Percentiles rank a stretch among this genome's conserved stretches.
phyloP scores from a whole-genome alignment of 2,329 filamentous ascomycete species.

The Aspergillus novoparasiticus region DNA sequence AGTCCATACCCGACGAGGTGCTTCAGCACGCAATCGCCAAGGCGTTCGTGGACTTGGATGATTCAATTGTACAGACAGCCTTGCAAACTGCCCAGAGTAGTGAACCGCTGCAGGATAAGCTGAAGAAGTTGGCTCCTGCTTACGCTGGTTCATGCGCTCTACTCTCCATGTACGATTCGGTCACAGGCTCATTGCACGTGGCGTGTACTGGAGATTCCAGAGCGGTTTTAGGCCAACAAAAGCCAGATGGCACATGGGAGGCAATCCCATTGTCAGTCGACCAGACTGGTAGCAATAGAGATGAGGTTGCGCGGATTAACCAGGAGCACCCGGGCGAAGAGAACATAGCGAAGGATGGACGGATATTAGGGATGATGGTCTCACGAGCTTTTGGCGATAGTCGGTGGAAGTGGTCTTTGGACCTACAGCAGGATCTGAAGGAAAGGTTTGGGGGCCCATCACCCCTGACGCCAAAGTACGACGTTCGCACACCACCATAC shows the following conservation, averaged over 20 bases:
- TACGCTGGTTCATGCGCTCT: conserved; percentile 65
- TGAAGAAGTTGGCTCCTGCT: conserved; percentile 27
- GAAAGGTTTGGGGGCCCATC: conserved; percentile 43
- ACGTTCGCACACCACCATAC: conserved; percentile 61
- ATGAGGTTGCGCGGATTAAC: conserved; percentile 59
- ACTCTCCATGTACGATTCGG: conserved; percentile 63
- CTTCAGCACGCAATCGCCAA: conserved; percentile 26
- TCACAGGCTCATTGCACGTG: conserved; percentile 57
- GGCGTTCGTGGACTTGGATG: conserved; percentile 28
- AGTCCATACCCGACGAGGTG: conserved; percentile 10
- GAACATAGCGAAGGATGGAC: conserved; percentile 59
- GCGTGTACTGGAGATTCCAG: conserved; percentile 70
- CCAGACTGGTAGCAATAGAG: conserved; percentile 65
- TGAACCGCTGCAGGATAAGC: conserved; percentile 23
- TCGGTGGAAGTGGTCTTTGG: conserved; percentile 66
- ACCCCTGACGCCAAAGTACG: conserved; percentile 41
- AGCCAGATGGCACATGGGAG: conserved; percentile 50
- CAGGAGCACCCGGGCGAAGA: conserved; percentile 65
- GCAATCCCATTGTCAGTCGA: conserved; percentile 62
- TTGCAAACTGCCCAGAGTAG: conserved; percentile 17
- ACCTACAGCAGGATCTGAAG: conserved; percentile 47
- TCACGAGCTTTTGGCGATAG: conserved; percentile 70
- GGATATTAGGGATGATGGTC: conserved; percentile 63
- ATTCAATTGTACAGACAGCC: conserved; percentile 29
- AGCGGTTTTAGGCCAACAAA: conserved; percentile 59